These are phyloP conservation scores for Discostella stelligeroides DNA, from an alignment of 108 stramenopile species.

Conservation along the genomic window DNA sequence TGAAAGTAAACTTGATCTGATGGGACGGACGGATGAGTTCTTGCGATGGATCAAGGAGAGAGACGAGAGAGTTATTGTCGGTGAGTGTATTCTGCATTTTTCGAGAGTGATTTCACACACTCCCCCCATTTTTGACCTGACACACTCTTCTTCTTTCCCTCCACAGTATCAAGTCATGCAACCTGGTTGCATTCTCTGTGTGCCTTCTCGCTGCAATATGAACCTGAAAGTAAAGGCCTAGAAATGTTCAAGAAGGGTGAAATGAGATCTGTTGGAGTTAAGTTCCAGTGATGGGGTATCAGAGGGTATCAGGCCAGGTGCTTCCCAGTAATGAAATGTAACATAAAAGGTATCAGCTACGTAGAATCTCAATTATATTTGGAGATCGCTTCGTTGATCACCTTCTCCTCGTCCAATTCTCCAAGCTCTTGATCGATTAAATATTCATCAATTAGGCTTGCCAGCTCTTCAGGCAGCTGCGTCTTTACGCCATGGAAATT, in stretches of 20 bases:
- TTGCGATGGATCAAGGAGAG: constrained; percentile 44
- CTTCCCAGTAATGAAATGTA: too few species aligned
- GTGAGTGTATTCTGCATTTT: constrained; percentile 16
- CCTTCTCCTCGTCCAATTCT: constrained; percentile 24
- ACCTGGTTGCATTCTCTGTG: constrained; percentile 54
- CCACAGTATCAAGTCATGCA: constrained; percentile 50
- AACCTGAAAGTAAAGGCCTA: constrained; percentile 62
- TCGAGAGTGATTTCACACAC: background rate
- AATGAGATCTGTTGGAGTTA: constrained; percentile 69
- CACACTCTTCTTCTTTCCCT: background rate
- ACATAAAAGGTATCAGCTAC: too few species aligned
- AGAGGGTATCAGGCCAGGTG: background rate
- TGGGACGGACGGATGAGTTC: constrained; percentile 45
- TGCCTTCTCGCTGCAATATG: constrained; percentile 41
- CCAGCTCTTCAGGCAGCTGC: constrained; percentile 39
- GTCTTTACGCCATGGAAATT: constrained; percentile 41
- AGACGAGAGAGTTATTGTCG: constrained; percentile 51
- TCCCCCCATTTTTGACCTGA: background rate
- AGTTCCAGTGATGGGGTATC: constrained; percentile 19
- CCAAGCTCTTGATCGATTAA: constrained; percentile 52
- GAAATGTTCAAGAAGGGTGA: constrained; percentile 82
- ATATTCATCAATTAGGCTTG: constrained; percentile 47
- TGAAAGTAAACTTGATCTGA: constrained; percentile 50
- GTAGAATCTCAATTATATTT: background rate
- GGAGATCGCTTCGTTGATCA: constrained; percentile 16